Base-by-base conservation (phyloP, 2,329 filamentous ascomycete species). In the Alternaria brassicae region DNA sequence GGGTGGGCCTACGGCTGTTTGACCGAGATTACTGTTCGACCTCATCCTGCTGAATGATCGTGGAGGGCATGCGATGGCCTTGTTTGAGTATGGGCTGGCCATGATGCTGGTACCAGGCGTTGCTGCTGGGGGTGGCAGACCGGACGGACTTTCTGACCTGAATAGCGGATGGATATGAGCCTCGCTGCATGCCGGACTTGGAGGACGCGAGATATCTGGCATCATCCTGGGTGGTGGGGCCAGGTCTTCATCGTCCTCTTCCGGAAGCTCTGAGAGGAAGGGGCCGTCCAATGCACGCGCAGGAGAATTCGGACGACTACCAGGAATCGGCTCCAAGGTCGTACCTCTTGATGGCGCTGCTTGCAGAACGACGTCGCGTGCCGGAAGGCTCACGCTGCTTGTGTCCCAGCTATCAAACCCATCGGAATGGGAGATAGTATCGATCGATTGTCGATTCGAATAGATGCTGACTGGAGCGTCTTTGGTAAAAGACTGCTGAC, bases 81-180 rank as follows among this genome's bases (percentile, higher is more conserved):
- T 85, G 4, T 87, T 90, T 3, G 88, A 88, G 39, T 88, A 84
- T 0, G 90, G 90, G 3, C 90, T 88, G 0, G 90, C 91, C 10
- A 87, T 81, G 48, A 93, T 89, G 15, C 89, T 83, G 0, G 91
- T 93, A 0, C 89, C 89, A 0, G 89, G 88, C 0, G 89, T 90
- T 1, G 70, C 69, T 6, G 86, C 78, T 0, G 90, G 86, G 1
- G 89, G 88, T 7, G 89, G 89, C 15, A 59, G 32, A 10, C 56
- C 56, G 1, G 82, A 84, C 0, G 89, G 89, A 39, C 87, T 90
- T 71, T 91, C 89, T 6, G 88, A 88, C 59, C 91, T 84, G 80
- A 93, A 93, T 3, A 93, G 83, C 8, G 91, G 91, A 74, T 93
- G 91, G 44, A 93, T 92, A 71, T 92, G 87, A 3, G 87, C 82